Evolutionary conservation across 164 flowering plant species (phyloP), one percentile per base, ranked within the genome.

Genomic region (Nymphaea thermarum): DNA sequence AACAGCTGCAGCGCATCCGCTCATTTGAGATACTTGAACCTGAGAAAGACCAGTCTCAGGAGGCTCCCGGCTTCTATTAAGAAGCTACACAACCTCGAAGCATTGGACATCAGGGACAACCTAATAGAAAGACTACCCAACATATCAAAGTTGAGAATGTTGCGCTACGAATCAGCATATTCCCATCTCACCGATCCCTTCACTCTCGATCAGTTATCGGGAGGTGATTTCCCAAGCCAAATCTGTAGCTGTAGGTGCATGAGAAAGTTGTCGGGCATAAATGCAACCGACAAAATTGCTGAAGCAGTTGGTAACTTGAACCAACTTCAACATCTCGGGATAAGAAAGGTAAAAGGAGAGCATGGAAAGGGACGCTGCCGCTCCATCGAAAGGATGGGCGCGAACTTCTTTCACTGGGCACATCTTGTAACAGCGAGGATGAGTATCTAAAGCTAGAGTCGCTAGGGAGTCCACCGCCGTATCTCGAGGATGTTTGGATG

Each of bases 1-100:
- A n/a, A n/a, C n/a, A n/a, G n/a, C n/a, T n/a, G n/a, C n/a, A n/a
- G n/a, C n/a, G n/a, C n/a, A 41, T 36, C 1, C 16, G 3, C 43
- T 16, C 43, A 36, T 36, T 63, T 63, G 65, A 63, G 65, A 63
- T 63, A 63, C 15, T 8, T 63, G 6, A 63, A 43, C 43, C 43
- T 7, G 65, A 43, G 43, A 43, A 42, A 36, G 3, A 63, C 65
- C 42, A 36, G 41, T 3, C 18, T 63, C 15, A 41, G 8, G 43
- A 63, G 14, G 42, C 65, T 63, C 43, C 65, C 65, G 2, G 12
- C 6, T 18, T 63, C 43, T 5, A 4, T 63, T 41, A 63, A 42
- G 65, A 45, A 45, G 53, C 53, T 45, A 0, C 11, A 10, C 53
- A 45, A 45, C 1, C 53, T 45, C 2, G 7, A 45, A 45, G 11